These are phyloP conservation scores for Acidomyces sp. DNA, from an alignment of 495 filamentous ascomycete species.

Conservation along the genomic window DNA sequence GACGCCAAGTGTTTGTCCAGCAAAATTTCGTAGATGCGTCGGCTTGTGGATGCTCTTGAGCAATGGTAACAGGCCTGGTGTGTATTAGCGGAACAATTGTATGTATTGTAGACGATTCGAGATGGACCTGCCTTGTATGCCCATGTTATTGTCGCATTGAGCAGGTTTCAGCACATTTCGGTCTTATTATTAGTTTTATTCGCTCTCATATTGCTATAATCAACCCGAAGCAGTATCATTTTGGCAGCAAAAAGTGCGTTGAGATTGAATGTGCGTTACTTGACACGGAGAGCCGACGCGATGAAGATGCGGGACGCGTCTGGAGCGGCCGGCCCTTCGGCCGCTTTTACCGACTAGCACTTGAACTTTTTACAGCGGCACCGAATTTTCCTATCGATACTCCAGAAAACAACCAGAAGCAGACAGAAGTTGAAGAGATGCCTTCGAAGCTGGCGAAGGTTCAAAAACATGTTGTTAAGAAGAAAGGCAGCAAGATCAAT, in stretches of 20 bases:
- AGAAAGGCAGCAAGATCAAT: conserved; percentile 51
- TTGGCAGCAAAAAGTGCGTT: too few species aligned
- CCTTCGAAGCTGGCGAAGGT: conserved; percentile 63
- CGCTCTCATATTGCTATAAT: too few species aligned
- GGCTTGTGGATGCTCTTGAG: conserved; percentile 93
- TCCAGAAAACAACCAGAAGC: too few species aligned
- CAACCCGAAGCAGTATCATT: too few species aligned
- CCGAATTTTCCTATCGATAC: too few species aligned
- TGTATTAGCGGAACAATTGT: conserved; percentile 4
- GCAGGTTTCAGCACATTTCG: neutral
- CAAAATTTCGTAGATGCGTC: conserved; percentile 72
- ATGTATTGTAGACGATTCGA: conserved; percentile 3
- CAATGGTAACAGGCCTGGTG: conserved; percentile 67
- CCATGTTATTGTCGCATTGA: conserved; percentile 42
- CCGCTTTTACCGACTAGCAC: neutral
- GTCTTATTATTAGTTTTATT: too few species aligned
- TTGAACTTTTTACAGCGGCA: conserved; percentile 18
- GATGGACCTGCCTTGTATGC: conserved; percentile 48
- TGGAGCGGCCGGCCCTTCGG: neutral
- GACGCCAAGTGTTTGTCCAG: conserved; percentile 76
- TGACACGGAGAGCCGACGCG: neutral
- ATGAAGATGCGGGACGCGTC: neutral
- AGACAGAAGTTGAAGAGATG: conserved; percentile 38
- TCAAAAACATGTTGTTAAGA: conserved; percentile 68
- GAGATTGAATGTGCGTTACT: neutral